Base-by-base conservation (phyloP, 2,329 filamentous ascomycete species). In the Ophiocordyceps camponoti-saundersi region DNA sequence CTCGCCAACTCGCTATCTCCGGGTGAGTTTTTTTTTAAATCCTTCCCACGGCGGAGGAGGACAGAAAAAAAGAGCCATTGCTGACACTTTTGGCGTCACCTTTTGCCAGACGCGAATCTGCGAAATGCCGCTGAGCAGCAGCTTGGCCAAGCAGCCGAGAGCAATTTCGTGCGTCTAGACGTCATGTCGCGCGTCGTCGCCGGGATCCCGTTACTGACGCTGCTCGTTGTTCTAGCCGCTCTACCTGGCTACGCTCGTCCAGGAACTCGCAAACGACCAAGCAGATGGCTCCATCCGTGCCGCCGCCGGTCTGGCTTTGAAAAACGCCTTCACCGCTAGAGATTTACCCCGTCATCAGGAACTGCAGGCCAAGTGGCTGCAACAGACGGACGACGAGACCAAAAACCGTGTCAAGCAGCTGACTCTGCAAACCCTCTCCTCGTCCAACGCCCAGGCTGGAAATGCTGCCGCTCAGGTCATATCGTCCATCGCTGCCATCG, bases 251-350 rank as follows among this genome's bases (percentile, higher is more conserved):
- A 92, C 88, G 53, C 84, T 98, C 61, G 90, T 92, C 55, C 83
- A 86, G 68, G 87, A 94, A 68, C 80, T 98, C 60, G 88, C 89
- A 62, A 95, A 95, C 68, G 90, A 96, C 61, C 75, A 78, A 56
- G 81, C 84, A 55, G 75, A 85, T 61, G 77, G 84, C 53, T 78
- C 86, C 61, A 92, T 95, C 62, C 84, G 92, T 74, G 84, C 86
- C 56, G 90, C 92, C 56, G 92, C 92, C 58, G 92, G 89, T 79
- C 79, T 98, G 57, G 90, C 92, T 56, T 74, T 98, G 61, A 98
- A 98, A 72, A 98, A 98, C 75, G 85, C 92, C 59, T 96, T 98
- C 71, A 87, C 86, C 61, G 85, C 89, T 60, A 84, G 92, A 73
- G 92, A 98, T 67, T 82, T 82, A 60, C 71, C 79, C 59, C 83